Base-by-base conservation (phyloP, 192 early-diverging fungal species). In the Coemansia sp. region DNA sequence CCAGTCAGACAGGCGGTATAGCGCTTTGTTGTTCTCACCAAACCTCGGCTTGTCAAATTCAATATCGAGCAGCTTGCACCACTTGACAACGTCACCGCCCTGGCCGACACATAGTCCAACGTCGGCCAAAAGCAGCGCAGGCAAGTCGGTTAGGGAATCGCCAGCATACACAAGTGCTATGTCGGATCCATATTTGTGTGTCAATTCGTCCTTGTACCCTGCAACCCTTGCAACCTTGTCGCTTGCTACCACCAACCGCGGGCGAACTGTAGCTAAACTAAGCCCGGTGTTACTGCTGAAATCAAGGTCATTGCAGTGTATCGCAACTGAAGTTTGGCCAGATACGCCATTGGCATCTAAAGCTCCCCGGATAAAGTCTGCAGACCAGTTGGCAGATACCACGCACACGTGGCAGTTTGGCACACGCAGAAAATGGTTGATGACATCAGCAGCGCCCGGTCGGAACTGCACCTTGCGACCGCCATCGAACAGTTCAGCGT, bases 131-230 rank as follows among this genome's bases (percentile, higher is more conserved):
- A 76, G 53, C 28, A 81, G 63, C 0, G 63, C 60, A 16, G 67
- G 69, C 16, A 81, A 54, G 58, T 81, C 80, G 12, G 70, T 81
- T n/a, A 73, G 60, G 35, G 73, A 76, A 32, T 81, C 73, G 1
- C 80, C 80, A 1, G 38, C 70, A 49, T 81, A 81, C 1, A 68
- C 67, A n/a, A 73, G 24, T 4, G 28, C 5, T 8, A 54, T 54
- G 14, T 35, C 21, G 12, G 5, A 22, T 11, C 33, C 48, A 16
- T 28, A 24, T 11, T 23, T 54, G 6, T 28, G 35, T 3, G 54
- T 30, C 11, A 43, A 19, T 7, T 52, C 32, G 2, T 42, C 32
- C 28, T 24, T 68, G 16, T 44, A 18, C 23, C 25, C 23, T n/a
- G 4, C n/a, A 4, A 78, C 44, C 25, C 31, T 47, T 1, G 31